These are phyloP conservation scores for Scalesia atractyloides DNA, from an alignment of 129 eudicot species.

Conservation along the genomic window DNA sequence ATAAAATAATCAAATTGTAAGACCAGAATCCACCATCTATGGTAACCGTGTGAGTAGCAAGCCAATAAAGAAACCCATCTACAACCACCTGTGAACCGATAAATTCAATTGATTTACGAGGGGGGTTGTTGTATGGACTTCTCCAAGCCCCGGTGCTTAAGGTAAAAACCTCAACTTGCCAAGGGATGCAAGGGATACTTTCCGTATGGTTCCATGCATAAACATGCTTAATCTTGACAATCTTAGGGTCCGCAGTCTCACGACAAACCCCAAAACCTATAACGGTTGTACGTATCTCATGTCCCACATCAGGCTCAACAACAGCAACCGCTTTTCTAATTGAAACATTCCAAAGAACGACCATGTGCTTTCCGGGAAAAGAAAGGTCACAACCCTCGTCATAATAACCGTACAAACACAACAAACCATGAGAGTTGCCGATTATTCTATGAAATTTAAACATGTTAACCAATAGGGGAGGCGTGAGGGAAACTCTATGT, in stretches of 20 bases:
- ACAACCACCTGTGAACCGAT: neutral
- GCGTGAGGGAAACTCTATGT: neutral
- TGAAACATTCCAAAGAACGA: constrained; percentile 21
- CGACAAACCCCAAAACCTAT: constrained; percentile 8
- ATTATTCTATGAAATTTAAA: neutral
- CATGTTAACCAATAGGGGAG: neutral
- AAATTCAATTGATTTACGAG: neutral
- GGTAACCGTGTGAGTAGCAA: neutral
- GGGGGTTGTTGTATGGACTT: neutral
- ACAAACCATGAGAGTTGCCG: constrained; percentile 11
- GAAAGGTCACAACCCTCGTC: neutral
- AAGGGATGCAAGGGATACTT: neutral
- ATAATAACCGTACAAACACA: neutral
- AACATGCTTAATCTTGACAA: constrained; percentile 5
- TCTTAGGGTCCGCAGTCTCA: neutral
- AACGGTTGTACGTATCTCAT: neutral
- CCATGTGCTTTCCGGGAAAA: neutral
- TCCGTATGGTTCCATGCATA: neutral
- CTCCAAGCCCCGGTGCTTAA: neutral
- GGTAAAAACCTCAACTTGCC: constrained; percentile 4
- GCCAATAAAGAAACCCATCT: constrained; percentile 10
- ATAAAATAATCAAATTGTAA: neutral
- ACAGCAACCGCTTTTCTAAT: constrained; percentile 1
- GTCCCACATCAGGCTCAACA: neutral
- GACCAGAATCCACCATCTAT: neutral